These are phyloP conservation scores for Cydonia oblonga DNA, from an alignment of 331 rosid genomes.

Conservation along the genomic window DNA sequence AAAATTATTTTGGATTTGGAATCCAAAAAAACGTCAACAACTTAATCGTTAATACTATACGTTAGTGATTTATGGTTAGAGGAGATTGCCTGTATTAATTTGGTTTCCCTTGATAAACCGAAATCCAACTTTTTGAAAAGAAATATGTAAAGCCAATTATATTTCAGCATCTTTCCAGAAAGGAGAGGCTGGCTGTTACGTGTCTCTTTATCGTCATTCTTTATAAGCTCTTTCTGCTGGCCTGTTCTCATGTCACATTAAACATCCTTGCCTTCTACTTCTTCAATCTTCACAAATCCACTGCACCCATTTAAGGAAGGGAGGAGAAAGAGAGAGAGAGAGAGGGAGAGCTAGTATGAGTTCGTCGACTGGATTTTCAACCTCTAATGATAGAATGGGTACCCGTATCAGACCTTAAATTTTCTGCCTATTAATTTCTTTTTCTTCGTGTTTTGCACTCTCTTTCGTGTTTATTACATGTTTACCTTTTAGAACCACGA, in stretches of 20 bases:
- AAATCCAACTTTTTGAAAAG: not conserved
- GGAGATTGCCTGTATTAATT: not conserved
- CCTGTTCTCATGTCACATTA: slow-evolving; percentile 5
- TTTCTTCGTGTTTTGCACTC: not conserved
- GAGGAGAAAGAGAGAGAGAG: not conserved
- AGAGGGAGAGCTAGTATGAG: slow-evolving; percentile 4
- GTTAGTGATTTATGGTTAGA: not conserved
- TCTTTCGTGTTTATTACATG: not conserved
- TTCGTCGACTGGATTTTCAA: not conserved
- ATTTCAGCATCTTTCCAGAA: slow-evolving; percentile 7
- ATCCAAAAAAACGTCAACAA: not conserved
- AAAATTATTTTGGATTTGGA: not conserved
- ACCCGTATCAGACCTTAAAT: not conserved
- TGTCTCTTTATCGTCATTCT: not conserved
- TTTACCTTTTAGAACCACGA: slow-evolving; percentile 13
- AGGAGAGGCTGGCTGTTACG: not conserved
- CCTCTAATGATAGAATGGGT: slow-evolving; percentile 16
- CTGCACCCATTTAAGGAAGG: not conserved
- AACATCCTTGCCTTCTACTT: slow-evolving; percentile 4
- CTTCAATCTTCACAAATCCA: not conserved
- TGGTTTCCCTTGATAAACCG: not conserved
- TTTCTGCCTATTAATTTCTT: slow-evolving; percentile 4
- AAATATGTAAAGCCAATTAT: not conserved
- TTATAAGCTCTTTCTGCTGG: slow-evolving; percentile 1
- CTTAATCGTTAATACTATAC: not conserved